A percentile compares a stretch with the other conserved stretches of the same genome.
phyloP scores from a whole-genome alignment of 805 yeast species.

The Starmerella sp. region DNA sequence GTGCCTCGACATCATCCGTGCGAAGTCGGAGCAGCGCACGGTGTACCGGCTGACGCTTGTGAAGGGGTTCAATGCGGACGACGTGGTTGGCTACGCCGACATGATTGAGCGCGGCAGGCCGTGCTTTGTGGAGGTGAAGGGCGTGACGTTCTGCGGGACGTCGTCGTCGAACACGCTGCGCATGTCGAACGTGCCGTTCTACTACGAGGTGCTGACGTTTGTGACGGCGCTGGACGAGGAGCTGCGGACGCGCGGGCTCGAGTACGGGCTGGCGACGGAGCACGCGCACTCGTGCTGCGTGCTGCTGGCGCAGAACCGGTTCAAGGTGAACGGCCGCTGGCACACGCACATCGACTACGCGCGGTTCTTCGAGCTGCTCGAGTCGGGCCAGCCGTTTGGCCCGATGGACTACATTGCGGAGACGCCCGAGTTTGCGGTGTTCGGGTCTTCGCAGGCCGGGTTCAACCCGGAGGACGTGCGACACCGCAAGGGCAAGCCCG shows the following conservation, averaged over 20 bases:
- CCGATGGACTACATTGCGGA: slow-evolving; percentile 70
- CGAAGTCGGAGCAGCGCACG: slow-evolving; percentile 73
- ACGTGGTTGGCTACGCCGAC: slow-evolving; percentile 67
- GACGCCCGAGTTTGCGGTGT: slow-evolving; percentile 86
- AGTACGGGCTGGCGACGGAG: slow-evolving; percentile 81
- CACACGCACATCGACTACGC: slow-evolving; percentile 79
- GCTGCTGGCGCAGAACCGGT: slow-evolving; percentile 63
- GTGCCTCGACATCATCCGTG: slow-evolving; percentile 70
- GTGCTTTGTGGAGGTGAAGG: slow-evolving; percentile 82
- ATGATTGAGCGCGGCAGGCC: slow-evolving; percentile 73
- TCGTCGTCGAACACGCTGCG: slow-evolving; percentile 83
- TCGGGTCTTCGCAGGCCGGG: slow-evolving; percentile 78
- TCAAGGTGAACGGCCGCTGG: slow-evolving; percentile 65
- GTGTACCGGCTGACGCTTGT: slow-evolving; percentile 84
- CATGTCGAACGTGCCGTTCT: slow-evolving; percentile 91
- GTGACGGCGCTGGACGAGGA: slow-evolving; percentile 54
- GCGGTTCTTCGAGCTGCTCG: slow-evolving; percentile 58
- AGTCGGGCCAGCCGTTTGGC: slow-evolving; percentile 52
- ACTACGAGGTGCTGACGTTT: slow-evolving; percentile 74
- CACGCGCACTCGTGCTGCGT: slow-evolving; percentile 94
- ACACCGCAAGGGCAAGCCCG: slow-evolving; percentile 33
- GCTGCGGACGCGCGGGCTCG: slow-evolving; percentile 52
- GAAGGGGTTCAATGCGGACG: slow-evolving; percentile 83
- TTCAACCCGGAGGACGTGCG: slow-evolving; percentile 75
- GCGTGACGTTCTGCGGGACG: slow-evolving; percentile 92